These are phyloP conservation scores for Elsinoe perseae DNA, from an alignment of 2,329 filamentous ascomycete species.

Conservation along the genomic window DNA sequence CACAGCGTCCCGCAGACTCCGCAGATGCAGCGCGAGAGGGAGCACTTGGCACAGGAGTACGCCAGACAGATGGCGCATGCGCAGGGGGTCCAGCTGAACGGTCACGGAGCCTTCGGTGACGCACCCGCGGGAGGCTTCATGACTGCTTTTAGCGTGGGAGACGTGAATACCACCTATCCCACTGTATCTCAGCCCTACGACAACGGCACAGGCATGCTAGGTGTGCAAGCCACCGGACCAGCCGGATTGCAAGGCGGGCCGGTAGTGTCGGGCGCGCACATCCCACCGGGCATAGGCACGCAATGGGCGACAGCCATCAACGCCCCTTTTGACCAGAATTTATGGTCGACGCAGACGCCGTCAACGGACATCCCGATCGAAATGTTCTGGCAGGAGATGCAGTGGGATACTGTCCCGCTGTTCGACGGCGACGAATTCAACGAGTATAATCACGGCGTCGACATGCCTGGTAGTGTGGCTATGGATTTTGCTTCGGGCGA, in stretches of 20 bases:
- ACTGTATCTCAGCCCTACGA: background rate
- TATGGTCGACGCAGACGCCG: conserved; percentile 2
- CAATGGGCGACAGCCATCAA: background rate
- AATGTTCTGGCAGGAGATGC: conserved; percentile 23
- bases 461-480: conserved; percentile 9
- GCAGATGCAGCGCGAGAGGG: background rate
- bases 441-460: conserved; percentile 9
- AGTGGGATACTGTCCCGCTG: conserved; percentile 21
- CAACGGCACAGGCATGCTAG: background rate
- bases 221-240: background rate
- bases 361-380: conserved; percentile 6
- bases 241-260: no score
- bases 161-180: background rate
- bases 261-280: no score
- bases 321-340: background rate
- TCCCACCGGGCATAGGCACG: no score
- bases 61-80: conserved; percentile 19
- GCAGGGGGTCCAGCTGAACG: conserved; percentile 15
- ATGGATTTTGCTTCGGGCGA: conserved; percentile 6
- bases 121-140: conserved; percentile 5
- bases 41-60: background rate
- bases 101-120: background rate
- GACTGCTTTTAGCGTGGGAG: background rate
- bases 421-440: conserved; percentile 12
- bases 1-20: background rate